phyloP scores from a whole-genome alignment of 73 alveolate species.

The Breviolum minutum region DNA sequence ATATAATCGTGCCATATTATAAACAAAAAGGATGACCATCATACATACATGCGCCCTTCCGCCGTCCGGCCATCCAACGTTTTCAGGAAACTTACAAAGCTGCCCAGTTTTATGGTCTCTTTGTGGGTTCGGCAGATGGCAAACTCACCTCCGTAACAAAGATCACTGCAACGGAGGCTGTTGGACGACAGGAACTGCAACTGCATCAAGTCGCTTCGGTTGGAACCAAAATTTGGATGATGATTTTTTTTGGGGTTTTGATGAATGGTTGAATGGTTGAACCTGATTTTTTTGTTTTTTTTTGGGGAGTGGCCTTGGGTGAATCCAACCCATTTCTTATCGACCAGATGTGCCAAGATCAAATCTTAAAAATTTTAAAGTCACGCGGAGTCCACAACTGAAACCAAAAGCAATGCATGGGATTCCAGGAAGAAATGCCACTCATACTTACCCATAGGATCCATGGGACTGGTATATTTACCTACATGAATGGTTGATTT shows the following conservation, averaged over 20 bases:
- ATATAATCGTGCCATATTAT: no score
- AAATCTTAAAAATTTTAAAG: not conserved
- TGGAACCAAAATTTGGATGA: not conserved
- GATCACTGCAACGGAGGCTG: not conserved
- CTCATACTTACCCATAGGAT: no score
- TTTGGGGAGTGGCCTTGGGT: not conserved
- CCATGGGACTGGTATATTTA: no score
- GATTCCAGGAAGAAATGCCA: not conserved
- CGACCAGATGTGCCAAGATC: not conserved
- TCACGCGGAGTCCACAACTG: no score
- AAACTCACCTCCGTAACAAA: not conserved
- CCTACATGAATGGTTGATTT: no score
- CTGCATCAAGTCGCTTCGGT: constrained; percentile 1
- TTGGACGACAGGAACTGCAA: not conserved
- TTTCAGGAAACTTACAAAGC: not conserved
- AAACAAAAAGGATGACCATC: no score
- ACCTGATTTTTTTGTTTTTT: not conserved
- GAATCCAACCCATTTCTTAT: not conserved
- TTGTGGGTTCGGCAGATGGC: constrained; percentile 68
- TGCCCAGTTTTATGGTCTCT: not conserved
- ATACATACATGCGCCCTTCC: no score
- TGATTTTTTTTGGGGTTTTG: not conserved
- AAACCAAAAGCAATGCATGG: not conserved
- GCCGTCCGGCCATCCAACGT: no score
- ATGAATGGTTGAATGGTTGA: not conserved